A percentile compares a stretch with the other conserved stretches of the same genome.
Evolutionary conservation across 495 filamentous ascomycete species (phyloP).

Genomic region (Extremus antarcticus): DNA sequence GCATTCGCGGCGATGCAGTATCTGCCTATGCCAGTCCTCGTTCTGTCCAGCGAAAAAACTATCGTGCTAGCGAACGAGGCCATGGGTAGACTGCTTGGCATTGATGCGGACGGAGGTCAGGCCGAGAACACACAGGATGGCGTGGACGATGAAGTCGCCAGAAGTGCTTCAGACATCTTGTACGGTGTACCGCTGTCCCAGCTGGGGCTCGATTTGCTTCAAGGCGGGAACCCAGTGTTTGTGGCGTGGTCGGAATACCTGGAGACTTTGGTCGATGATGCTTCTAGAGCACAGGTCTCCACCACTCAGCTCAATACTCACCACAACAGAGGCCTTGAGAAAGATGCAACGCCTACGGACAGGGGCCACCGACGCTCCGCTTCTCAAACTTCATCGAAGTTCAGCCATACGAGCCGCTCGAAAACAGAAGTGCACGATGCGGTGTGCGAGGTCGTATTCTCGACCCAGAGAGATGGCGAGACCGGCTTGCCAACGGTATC

Average conservation of each 20-base stretch:
- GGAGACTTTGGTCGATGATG: constrained; percentile 25
- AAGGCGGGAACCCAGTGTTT: constrained; percentile 38
- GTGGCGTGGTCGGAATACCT: constrained; percentile 33
- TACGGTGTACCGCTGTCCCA: constrained; percentile 47
- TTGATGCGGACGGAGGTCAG: constrained; percentile 23
- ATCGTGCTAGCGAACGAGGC: constrained; percentile 61
- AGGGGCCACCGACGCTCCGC: neutral
- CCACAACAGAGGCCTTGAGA: neutral
- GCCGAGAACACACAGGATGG: constrained; percentile 23
- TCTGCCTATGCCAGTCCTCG: constrained; percentile 54
- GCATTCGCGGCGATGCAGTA: constrained; percentile 58
- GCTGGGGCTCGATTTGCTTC: constrained; percentile 51
- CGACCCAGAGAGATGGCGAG: constrained; percentile 21
- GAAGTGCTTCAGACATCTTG: constrained; percentile 36
- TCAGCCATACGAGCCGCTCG: constrained; percentile 28
- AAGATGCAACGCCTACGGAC: neutral
- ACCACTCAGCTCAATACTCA: constrained; percentile 13
- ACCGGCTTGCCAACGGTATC: constrained; percentile 13
- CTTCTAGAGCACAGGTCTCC: constrained; percentile 5
- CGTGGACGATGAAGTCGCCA: constrained; percentile 3
- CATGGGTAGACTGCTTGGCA: constrained; percentile 51
- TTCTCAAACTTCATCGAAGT: constrained; percentile 14
- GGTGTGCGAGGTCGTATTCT: constrained; percentile 47
- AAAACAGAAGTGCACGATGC: constrained; percentile 29
- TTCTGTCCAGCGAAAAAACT: constrained; percentile 51